Conservation (phyloP, 495 filamentous ascomycete genomes). For the Trichoderma gamsii region DNA sequence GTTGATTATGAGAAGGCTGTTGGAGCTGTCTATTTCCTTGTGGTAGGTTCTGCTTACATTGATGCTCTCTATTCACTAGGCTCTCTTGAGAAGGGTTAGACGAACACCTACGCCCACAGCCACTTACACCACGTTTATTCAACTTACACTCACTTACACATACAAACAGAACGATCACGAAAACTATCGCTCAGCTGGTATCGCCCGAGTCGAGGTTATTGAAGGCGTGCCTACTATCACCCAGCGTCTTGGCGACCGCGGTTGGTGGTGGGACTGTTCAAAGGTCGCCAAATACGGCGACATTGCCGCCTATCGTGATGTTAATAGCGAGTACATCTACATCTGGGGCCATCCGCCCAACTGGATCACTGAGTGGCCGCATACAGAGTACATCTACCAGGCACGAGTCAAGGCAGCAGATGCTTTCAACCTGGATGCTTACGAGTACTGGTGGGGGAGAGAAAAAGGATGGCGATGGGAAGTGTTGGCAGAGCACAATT, state of each 20-base stretch:
- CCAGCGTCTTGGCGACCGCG: slow-evolving; percentile 25
- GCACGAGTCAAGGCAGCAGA: slow-evolving; percentile 29
- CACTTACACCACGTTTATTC: too few relatives aligned
- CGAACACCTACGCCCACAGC: background rate
- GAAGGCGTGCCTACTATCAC: slow-evolving; percentile 30
- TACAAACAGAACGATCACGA: background rate
- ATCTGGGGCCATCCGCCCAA: slow-evolving; percentile 31
- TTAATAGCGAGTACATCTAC: slow-evolving; percentile 31
- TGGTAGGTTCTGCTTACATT: slow-evolving; percentile 18
- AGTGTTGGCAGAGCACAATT: slow-evolving; percentile 23
- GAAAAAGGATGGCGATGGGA: slow-evolving; percentile 26
- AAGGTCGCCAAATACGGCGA: slow-evolving; percentile 30
- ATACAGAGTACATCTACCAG: slow-evolving; percentile 30
- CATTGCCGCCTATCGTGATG: slow-evolving; percentile 31
- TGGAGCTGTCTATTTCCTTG: slow-evolving; percentile 28
- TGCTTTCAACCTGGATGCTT: slow-evolving; percentile 29
- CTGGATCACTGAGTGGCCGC: slow-evolving; percentile 19
- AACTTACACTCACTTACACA: background rate
- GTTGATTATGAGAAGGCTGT: slow-evolving; percentile 20
- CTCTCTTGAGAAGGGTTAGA: background rate
- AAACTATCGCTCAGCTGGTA: slow-evolving; percentile 26
- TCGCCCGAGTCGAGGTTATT: slow-evolving; percentile 29
- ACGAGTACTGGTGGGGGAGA: slow-evolving; percentile 36
- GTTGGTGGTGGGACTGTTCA: slow-evolving; percentile 31
- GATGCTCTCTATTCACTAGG: background rate